A percentile compares a stretch with the other conserved stretches of the same genome.
These are phyloP conservation scores for Mimosa pudica DNA, from an alignment of 306 rosid genomes.

Conservation along the genomic window DNA sequence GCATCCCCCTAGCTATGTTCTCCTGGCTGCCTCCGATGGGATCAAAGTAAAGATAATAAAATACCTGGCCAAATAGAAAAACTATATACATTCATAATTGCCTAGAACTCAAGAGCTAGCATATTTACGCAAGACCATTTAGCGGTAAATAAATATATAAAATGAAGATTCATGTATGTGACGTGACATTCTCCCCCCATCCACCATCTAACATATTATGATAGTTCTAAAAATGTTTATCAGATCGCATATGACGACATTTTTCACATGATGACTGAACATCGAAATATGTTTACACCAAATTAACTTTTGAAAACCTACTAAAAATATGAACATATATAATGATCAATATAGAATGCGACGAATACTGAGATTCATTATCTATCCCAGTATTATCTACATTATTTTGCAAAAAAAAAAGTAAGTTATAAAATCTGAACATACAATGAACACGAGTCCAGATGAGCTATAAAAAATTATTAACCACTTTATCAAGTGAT, in stretches of 20 bases:
- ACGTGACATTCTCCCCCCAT: constrained; percentile 40
- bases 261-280: neutral
- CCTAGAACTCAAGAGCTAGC: neutral
- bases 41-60: neutral
- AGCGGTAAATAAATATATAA: neutral
- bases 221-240: neutral
- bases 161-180: constrained; percentile 24
- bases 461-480: neutral
- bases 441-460: neutral
- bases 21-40: neutral
- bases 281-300: neutral
- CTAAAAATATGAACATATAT: neutral
- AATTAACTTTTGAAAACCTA: neutral
- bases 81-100: neutral
- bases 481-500: neutral
- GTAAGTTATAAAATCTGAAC: neutral
- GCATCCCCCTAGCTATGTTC: neutral
- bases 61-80: neutral
- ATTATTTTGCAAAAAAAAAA: neutral
- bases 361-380: neutral
- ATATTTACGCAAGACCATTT: neutral
- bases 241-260: neutral
- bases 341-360: neutral
- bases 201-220: neutral
- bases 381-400: neutral